Conservation (phyloP, 345 rosid species). For the Hypericum androsaemum region DNA sequence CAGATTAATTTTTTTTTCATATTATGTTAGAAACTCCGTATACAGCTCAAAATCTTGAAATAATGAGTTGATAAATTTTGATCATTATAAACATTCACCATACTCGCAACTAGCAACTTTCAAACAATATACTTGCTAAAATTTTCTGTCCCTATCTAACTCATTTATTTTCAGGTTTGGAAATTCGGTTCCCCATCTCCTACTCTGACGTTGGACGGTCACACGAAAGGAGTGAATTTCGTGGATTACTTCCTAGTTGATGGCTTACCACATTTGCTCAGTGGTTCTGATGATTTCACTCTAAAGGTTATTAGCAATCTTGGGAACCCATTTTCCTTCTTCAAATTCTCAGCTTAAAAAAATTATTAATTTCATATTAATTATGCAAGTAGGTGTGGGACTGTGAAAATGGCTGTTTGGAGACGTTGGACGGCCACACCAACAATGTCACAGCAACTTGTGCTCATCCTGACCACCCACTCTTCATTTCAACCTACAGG, state of each 20-base stretch:
- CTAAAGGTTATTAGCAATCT: slow-evolving; percentile 16
- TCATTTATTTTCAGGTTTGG: slow-evolving; percentile 21
- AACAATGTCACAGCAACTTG: slow-evolving; percentile 16
- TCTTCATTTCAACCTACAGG: slow-evolving; percentile 19
- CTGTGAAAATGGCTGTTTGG: slow-evolving; percentile 14
- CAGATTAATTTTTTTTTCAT: too few species aligned
- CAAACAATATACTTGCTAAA: too few species aligned
- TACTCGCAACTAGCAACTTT: too few species aligned
- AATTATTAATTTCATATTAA: not conserved
- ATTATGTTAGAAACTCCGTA: not conserved
- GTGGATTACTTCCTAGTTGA: slow-evolving; percentile 9
- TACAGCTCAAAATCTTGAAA: too few species aligned
- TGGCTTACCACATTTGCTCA: slow-evolving; percentile 13
- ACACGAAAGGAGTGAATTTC: slow-evolving; percentile 25
- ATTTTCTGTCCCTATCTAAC: too few species aligned
- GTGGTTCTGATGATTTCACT: slow-evolving; percentile 32
- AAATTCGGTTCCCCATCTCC: slow-evolving; percentile 22
- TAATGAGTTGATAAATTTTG: too few species aligned
- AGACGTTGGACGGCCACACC: slow-evolving; percentile 22
- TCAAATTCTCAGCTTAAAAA: not conserved
- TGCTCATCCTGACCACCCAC: slow-evolving; percentile 17
- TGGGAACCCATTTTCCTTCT: not conserved
- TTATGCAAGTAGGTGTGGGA: slow-evolving; percentile 21
- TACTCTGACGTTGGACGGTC: slow-evolving; percentile 15
- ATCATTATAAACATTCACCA: too few species aligned